A percentile compares a stretch with the other conserved stretches of the same genome.
These are phyloP conservation scores for Kodamaea arcana DNA, from an alignment of 1,139 yeast genomes.

Conservation along the genomic window DNA sequence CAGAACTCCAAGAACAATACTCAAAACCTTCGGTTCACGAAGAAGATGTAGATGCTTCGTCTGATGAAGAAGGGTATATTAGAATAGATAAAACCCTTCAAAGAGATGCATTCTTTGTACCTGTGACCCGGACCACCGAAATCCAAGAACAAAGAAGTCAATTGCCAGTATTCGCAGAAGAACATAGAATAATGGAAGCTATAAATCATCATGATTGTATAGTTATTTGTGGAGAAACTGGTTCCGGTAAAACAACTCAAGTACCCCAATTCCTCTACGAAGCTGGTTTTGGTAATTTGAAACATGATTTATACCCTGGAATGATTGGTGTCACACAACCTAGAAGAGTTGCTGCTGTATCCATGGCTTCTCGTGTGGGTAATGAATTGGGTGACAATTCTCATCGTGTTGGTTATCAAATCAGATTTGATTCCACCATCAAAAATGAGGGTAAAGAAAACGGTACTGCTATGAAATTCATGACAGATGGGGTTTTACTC, in stretches of 20 bases:
- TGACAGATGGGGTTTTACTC: constrained; percentile 97
- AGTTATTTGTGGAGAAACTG: constrained; percentile 89
- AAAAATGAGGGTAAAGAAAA: constrained; percentile 44
- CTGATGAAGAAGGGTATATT: constrained; percentile 53
- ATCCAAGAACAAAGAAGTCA: constrained; percentile 65
- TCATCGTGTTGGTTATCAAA: constrained; percentile 79
- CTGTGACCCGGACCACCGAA: constrained; percentile 59
- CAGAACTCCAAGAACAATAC: constrained; percentile 42
- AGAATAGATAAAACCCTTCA: constrained; percentile 51
- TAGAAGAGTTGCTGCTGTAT: constrained; percentile 96
- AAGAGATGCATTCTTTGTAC: constrained; percentile 66
- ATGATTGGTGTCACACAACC: constrained; percentile 97
- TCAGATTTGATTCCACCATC: constrained; percentile 80
- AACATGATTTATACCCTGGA: constrained; percentile 67
- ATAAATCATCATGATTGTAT: constrained; percentile 88
- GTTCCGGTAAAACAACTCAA: constrained; percentile 81
- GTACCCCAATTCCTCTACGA: constrained; percentile 78
- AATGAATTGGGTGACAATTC: constrained; percentile 81
- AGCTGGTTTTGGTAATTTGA: constrained; percentile 73
- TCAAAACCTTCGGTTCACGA: constrained; percentile 43
- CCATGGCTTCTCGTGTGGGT: constrained; percentile 90
- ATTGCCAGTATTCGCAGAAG: constrained; percentile 88
- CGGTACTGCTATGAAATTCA: constrained; percentile 81
- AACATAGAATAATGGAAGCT: constrained; percentile 93
- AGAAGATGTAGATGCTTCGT: constrained; percentile 62